Conservation (phyloP, 2,329 filamentous ascomycete genomes). For the Thelonectria discophora region DNA sequence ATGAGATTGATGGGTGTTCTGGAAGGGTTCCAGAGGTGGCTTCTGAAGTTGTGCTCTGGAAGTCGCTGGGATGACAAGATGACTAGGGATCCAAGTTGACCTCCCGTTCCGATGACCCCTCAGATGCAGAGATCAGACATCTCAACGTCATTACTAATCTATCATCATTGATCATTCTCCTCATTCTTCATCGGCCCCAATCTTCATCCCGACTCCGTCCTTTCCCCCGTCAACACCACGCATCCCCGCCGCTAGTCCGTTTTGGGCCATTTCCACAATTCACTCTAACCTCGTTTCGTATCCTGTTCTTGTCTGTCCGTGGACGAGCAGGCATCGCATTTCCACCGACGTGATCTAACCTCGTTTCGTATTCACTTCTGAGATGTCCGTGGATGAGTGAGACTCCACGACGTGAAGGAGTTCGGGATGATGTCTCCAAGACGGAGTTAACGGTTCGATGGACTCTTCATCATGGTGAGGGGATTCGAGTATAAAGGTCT, state of each 20-base stretch:
- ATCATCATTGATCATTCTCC: background rate
- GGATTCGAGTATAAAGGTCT: background rate
- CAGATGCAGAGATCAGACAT: background rate
- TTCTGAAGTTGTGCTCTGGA: too few relatives aligned
- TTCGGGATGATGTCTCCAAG: too few relatives aligned
- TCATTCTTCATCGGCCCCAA: background rate
- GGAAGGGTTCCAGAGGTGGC: background rate
- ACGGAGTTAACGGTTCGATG: too few relatives aligned
- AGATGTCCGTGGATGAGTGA: too few relatives aligned
- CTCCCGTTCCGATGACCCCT: too few relatives aligned
- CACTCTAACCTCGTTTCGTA: constrained; percentile 24
- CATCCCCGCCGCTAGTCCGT: background rate
- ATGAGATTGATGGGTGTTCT: background rate
- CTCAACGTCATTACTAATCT: background rate
- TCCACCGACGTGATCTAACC: too few relatives aligned
- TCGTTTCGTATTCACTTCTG: too few relatives aligned
- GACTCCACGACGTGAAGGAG: too few relatives aligned
- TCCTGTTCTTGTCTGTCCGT: background rate
- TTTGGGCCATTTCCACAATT: background rate
- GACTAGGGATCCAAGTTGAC: too few relatives aligned
- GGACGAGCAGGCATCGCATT: background rate
- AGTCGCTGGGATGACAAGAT: too few relatives aligned
- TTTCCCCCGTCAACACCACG: background rate
- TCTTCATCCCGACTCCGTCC: background rate
- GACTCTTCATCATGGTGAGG: background rate